These are phyloP conservation scores for Flaveria sonorensis DNA, from an alignment of 129 eudicot genomes.

Conservation along the genomic window DNA sequence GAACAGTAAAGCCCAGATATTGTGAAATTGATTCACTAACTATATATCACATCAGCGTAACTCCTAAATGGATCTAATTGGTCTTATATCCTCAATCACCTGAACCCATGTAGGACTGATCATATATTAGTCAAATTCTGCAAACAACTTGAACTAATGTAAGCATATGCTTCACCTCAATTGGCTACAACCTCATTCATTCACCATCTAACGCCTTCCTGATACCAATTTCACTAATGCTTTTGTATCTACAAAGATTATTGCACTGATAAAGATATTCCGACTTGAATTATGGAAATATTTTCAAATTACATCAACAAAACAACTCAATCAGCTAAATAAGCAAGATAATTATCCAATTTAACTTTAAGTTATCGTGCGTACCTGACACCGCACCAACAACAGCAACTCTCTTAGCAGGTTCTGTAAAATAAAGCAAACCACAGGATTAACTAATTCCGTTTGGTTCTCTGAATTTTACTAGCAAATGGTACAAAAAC, in stretches of 20 bases:
- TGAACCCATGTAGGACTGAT: constrained; percentile 3
- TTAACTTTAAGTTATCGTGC: not conserved
- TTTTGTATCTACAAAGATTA: constrained; percentile 9
- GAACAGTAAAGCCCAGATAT: not conserved
- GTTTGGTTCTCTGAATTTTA: not conserved
- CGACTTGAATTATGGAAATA: constrained; percentile 1
- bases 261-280: not conserved
- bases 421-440: constrained; percentile 42
- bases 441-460: not conserved
- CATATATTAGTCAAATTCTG: constrained; percentile 3
- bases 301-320: not conserved
- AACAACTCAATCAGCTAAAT: not conserved
- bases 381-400: constrained; percentile 98
- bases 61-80: not conserved
- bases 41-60: not conserved
- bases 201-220: not conserved
- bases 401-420: constrained; percentile 77
- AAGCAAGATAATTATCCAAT: not conserved
- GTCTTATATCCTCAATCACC: not conserved
- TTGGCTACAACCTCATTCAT: not conserved
- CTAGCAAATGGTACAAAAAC: constrained; percentile 1
- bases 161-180: constrained; percentile 10
- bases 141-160: not conserved
- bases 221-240: constrained; percentile 15
- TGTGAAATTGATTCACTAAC: not conserved